Conservation (phyloP, 805 yeast species). For the Zygosaccharomyces siamensis region DNA sequence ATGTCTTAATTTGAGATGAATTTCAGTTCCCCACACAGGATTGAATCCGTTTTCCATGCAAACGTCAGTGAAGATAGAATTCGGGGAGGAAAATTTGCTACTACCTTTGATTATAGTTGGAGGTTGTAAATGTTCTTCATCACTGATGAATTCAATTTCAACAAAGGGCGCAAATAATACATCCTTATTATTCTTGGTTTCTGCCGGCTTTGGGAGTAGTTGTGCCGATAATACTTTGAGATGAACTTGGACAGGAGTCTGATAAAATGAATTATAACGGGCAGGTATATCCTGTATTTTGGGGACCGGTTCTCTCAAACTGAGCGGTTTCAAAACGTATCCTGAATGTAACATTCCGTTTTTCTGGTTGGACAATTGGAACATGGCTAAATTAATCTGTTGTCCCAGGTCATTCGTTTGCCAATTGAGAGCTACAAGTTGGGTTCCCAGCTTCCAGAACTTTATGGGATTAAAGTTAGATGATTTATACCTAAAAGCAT, state of each 20-base stretch:
- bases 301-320: conserved; percentile 34
- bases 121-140: conserved; percentile 21
- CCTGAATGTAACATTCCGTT: conserved; percentile 45
- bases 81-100: conserved; percentile 7
- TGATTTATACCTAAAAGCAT: conserved; percentile 68
- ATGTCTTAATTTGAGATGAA: conserved; percentile 40
- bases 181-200: conserved; percentile 33
- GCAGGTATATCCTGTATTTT: conserved; percentile 26
- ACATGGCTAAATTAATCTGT: conserved; percentile 80
- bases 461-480: conserved; percentile 74
- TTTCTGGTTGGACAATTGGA: conserved; percentile 47
- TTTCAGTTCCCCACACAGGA: conserved; percentile 69
- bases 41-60: conserved; percentile 75
- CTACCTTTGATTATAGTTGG: conserved; percentile 23
- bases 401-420: conserved; percentile 88
- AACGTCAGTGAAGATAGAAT: conserved; percentile 23
- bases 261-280: conserved; percentile 17
- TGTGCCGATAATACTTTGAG: conserved; percentile 73
- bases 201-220: conserved; percentile 69
- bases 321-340: conserved; percentile 69
- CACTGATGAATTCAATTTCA: conserved; percentile 20
- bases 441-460: conserved; percentile 84
- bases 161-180: conserved; percentile 25
- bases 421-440: conserved; percentile 97
- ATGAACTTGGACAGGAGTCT: conserved; percentile 21